Conservation (phyloP, 2,329 filamentous ascomycete species). For the Aspergillus oerlinghausenensis region DNA sequence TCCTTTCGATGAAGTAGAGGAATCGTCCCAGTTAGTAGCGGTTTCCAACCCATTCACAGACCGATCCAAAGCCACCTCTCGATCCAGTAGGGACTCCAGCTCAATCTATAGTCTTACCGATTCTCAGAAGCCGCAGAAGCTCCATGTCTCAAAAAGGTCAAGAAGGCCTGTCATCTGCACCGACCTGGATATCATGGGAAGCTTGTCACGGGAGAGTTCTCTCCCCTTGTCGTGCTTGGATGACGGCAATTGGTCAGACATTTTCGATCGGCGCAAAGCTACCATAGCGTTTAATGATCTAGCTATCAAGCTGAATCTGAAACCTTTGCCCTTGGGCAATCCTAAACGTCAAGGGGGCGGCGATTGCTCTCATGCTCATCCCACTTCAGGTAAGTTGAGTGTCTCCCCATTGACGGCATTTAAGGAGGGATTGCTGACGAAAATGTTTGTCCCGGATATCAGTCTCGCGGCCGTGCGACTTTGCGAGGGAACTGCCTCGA, state of each 20-base stretch:
- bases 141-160: conserved; percentile 2
- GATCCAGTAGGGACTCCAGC: conserved; percentile 9
- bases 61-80: background rate
- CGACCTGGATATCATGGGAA: conserved; percentile 8
- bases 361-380: background rate
- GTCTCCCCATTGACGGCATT: background rate
- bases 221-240: conserved; percentile 18
- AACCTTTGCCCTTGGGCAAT: conserved; percentile 12
- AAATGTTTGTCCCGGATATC: background rate
- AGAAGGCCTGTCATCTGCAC: conserved; percentile 8
- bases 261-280: conserved; percentile 22
- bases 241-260: conserved; percentile 17
- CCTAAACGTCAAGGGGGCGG: background rate
- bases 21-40: conserved; percentile 7
- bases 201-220: conserved; percentile 17
- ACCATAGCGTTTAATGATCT: conserved; percentile 28
- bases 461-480: background rate
- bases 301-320: conserved; percentile 19
- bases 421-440: background rate
- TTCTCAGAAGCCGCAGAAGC: background rate
- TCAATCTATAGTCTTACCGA: conserved; percentile 10
- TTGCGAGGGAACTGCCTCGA: conserved; percentile 2
- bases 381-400: conserved; percentile 4
- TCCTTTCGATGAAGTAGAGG: conserved; percentile 13
- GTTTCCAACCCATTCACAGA: conserved; percentile 12